Evolutionary conservation across 345 rosid genomes (phyloP).

Genomic region (Acer campestre): DNA sequence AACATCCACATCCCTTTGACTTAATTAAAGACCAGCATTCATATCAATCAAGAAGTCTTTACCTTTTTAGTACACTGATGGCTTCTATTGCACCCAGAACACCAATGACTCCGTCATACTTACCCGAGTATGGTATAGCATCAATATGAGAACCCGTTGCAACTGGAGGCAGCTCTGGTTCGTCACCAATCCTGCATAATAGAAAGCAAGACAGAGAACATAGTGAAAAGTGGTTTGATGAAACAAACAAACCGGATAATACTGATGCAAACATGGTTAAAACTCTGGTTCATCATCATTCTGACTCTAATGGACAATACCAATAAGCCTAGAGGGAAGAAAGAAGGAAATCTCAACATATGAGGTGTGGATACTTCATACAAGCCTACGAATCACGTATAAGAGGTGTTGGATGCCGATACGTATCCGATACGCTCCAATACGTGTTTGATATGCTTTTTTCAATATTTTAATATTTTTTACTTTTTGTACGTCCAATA

Average conservation of each 20-base stretch:
- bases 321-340: background rate
- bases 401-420: no score
- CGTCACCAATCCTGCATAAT: constrained; percentile 68
- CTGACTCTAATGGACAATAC: background rate
- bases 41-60: constrained; percentile 14
- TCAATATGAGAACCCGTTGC: constrained; percentile 96
- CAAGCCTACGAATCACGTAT: no score
- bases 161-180: constrained; percentile 66
- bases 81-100: constrained; percentile 98
- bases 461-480: no score
- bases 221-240: constrained; percentile 2
- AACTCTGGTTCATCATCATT: background rate
- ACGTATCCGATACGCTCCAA: no score
- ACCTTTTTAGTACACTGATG: constrained; percentile 87
- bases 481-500: no score
- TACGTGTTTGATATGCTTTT: no score
- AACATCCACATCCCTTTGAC: background rate
- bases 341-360: background rate
- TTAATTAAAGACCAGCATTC: constrained; percentile 5
- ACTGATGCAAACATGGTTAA: background rate
- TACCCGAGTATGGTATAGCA: constrained; percentile 97
- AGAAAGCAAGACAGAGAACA: background rate
- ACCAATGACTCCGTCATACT: constrained; percentile 96
- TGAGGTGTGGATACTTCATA: no score
- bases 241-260: background rate